Evolutionary conservation across 148 eudicot genomes (phyloP).

Genomic region (Simmondsia chinensis): DNA sequence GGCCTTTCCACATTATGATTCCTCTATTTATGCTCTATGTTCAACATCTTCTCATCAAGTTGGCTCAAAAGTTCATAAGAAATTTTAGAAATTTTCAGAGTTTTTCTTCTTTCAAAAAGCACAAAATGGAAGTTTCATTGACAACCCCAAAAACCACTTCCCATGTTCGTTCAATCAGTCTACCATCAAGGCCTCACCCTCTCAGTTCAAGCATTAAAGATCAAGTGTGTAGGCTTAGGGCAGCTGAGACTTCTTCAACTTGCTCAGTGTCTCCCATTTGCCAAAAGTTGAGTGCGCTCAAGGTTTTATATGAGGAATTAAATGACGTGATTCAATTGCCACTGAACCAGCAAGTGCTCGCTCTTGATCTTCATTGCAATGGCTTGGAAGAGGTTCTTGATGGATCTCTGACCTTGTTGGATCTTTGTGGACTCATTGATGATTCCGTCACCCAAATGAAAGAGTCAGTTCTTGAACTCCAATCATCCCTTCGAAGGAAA

Average conservation of each 20-base stretch:
- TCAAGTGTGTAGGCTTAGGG: conserved; percentile 14
- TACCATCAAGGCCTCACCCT: conserved; percentile 31
- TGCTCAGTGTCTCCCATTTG: conserved; percentile 16
- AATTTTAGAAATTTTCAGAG: not conserved
- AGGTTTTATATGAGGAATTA: conserved; percentile 20
- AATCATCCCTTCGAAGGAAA: conserved; percentile 33
- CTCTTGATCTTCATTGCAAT: not conserved
- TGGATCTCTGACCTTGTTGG: conserved; percentile 27
- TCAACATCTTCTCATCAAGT: not conserved
- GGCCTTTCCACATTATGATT: not conserved
- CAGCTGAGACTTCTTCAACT: conserved; percentile 8
- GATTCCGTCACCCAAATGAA: conserved; percentile 17
- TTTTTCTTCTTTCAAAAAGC: not conserved
- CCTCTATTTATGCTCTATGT: not conserved
- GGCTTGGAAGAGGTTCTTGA: conserved; percentile 15
- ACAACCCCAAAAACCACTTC: conserved; percentile 7
- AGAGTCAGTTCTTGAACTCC: conserved; percentile 22
- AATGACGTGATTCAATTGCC: conserved; percentile 18
- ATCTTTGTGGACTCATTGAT: conserved; percentile 13
- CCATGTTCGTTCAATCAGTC: conserved; percentile 29
- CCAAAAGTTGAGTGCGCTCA: conserved; percentile 15
- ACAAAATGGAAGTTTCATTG: no score
- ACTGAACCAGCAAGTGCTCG: conserved; percentile 14
- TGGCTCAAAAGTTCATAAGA: not conserved
- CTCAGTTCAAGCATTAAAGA: conserved; percentile 13